Percentiles rank a stretch among this genome's conserved stretches.
phyloP scores from a whole-genome alignment of 495 filamentous ascomycete genomes.

The Letharia columbiana region DNA sequence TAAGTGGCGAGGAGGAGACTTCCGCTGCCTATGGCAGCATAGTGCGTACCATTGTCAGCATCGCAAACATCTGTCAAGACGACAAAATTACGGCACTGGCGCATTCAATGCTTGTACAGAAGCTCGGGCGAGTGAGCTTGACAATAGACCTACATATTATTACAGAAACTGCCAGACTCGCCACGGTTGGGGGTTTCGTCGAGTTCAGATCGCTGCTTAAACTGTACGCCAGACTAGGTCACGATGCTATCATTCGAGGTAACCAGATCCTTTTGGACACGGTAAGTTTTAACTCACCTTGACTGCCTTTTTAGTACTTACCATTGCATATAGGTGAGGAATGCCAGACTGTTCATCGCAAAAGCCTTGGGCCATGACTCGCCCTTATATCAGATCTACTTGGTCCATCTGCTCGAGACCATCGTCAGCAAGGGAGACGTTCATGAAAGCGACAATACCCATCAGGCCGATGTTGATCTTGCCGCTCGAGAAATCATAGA shows the following conservation, averaged over 20 bases:
- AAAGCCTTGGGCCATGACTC: conserved; percentile 56
- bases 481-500: conserved; percentile 77
- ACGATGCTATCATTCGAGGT: conserved; percentile 60
- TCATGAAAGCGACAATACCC: conserved; percentile 47
- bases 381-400: conserved; percentile 64
- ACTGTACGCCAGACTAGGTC: conserved; percentile 63
- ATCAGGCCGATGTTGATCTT: conserved; percentile 64
- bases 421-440: conserved; percentile 84
- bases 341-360: conserved; percentile 71
- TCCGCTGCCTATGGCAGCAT: conserved; percentile 65
- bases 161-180: conserved; percentile 67
- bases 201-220: conserved; percentile 83
- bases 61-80: conserved; percentile 72
- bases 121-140: conserved; percentile 72
- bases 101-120: conserved; percentile 92
- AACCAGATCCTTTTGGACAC: conserved; percentile 50
- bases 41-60: conserved; percentile 79
- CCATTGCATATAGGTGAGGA: conserved; percentile 43
- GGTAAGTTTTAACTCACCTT: conserved; percentile 41
- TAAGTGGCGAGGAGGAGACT: conserved; percentile 65
- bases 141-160: conserved; percentile 76
- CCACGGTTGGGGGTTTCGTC: conserved; percentile 58
- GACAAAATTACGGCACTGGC: conserved; percentile 88
- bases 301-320: neutral
- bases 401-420: conserved; percentile 75